Percentiles rank a stretch among this genome's conserved stretches.
phyloP scores from a whole-genome alignment of 371 early-diverging fungal species.

The Syncephalastrum monosporum region DNA sequence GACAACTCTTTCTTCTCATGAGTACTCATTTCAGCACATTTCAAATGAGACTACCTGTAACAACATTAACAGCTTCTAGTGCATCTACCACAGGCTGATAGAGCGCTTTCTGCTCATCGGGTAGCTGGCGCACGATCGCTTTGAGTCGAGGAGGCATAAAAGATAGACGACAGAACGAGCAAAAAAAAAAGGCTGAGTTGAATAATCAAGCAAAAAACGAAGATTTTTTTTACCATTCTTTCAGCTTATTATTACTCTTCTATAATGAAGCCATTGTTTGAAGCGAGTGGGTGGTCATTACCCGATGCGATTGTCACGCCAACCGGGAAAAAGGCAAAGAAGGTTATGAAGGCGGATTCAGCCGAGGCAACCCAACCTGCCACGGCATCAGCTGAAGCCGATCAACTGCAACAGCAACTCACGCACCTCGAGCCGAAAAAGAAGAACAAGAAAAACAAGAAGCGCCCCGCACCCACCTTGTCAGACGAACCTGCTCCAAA shows the following conservation, averaged over 20 bases:
- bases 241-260: neutral
- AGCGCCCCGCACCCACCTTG: neutral
- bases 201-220: neutral
- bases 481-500: slow-evolving; percentile 7
- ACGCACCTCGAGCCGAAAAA: slow-evolving; percentile 15
- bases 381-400: slow-evolving; percentile 24
- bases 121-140: no score
- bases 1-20: no score
- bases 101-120: neutral
- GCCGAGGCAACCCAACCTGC: slow-evolving; percentile 5
- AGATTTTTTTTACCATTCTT: neutral
- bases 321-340: slow-evolving; percentile 12
- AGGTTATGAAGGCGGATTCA: slow-evolving; percentile 7
- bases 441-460: slow-evolving; percentile 10
- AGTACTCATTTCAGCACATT: no score
- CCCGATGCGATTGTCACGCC: slow-evolving; percentile 28
- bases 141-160: no score
- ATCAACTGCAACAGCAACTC: slow-evolving; percentile 33
- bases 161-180: no score
- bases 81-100: neutral
- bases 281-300: slow-evolving; percentile 39
- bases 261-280: slow-evolving; percentile 36
- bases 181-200: neutral
- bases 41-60: no score
- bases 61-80: neutral